Conservation (phyloP, 495 filamentous ascomycete genomes). For the Barbatosphaeria neglecta region DNA sequence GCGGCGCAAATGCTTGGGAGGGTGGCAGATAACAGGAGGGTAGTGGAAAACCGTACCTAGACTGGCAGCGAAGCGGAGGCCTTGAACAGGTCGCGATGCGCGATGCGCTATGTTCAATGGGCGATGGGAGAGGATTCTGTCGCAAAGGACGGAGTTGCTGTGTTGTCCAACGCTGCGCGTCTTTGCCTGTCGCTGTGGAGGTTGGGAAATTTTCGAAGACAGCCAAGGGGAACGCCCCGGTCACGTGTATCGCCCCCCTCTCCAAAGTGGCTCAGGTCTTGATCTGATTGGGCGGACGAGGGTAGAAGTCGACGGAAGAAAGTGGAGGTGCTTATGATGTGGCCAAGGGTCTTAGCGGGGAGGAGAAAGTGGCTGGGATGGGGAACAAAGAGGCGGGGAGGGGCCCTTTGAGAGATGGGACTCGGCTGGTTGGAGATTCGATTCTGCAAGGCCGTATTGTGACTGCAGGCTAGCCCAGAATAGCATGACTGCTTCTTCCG, state of each 20-base stretch:
- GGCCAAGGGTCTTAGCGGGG: background rate
- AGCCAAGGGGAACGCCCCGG: background rate
- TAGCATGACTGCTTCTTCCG: too few relatives aligned
- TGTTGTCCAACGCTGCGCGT: conserved; percentile 1
- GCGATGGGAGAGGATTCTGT: conserved; percentile 13
- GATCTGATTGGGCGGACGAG: background rate
- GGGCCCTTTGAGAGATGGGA: background rate
- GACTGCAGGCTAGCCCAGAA: background rate
- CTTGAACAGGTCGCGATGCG: background rate
- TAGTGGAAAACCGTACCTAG: background rate
- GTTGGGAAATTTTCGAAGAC: background rate
- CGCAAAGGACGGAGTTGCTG: conserved; percentile 13
- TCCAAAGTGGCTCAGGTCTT: background rate
- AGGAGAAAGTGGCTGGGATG: background rate
- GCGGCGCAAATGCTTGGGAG: too few relatives aligned
- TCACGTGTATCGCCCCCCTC: background rate
- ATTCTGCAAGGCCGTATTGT: background rate
- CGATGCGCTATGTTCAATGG: conserved; percentile 17
- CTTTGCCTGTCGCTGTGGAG: background rate
- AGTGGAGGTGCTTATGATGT: background rate
- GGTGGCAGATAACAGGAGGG: background rate
- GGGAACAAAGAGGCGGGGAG: background rate
- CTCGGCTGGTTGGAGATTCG: background rate
- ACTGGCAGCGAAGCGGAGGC: background rate
- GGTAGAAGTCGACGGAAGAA: background rate